Percentiles rank a stretch among this genome's conserved stretches.
phyloP scores from a whole-genome alignment of 2,329 filamentous ascomycete species.

The Diplodia sapinea region DNA sequence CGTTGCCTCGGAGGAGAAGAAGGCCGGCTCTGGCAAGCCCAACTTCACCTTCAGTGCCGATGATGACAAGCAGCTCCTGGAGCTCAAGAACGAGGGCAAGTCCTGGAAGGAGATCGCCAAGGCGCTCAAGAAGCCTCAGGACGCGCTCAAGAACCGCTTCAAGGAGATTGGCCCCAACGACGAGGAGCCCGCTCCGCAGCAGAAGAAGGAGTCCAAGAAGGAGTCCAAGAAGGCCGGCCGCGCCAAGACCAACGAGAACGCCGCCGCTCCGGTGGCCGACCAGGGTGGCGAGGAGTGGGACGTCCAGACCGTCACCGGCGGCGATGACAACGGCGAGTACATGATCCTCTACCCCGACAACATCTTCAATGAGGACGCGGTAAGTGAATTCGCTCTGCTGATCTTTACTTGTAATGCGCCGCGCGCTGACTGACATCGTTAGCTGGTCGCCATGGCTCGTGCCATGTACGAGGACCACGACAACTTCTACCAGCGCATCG shows the following conservation, averaged over 20 bases:
- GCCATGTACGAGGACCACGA: constrained; percentile 53
- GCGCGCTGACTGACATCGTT: constrained; percentile 42
- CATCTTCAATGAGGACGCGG: constrained; percentile 43
- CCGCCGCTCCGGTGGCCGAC: constrained; percentile 30
- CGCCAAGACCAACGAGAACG: constrained; percentile 35
- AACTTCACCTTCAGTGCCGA: constrained; percentile 43
- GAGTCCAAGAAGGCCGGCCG: neutral
- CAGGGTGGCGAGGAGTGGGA: constrained; percentile 28
- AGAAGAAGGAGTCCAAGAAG: constrained; percentile 31
- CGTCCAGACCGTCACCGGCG: constrained; percentile 36
- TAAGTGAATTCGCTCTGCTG: constrained; percentile 2
- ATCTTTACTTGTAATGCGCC: neutral
- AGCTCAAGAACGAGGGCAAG: constrained; percentile 42
- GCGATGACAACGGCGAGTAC: constrained; percentile 33
- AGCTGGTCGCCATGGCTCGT: constrained; percentile 42
- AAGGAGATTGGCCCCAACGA: constrained; percentile 43
- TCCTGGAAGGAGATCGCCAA: constrained; percentile 43
- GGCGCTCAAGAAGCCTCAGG: constrained; percentile 40
- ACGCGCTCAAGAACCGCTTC: constrained; percentile 40
- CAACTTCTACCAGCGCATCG: constrained; percentile 55
- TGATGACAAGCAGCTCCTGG: constrained; percentile 50
- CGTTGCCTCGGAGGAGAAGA: constrained; percentile 2
- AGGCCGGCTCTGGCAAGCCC: constrained; percentile 10
- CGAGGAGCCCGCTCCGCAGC: constrained; percentile 32
- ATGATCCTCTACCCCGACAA: constrained; percentile 38